phyloP scores from a whole-genome alignment of 2,329 filamentous ascomycete genomes.

The Ceratocystis colombiana region DNA sequence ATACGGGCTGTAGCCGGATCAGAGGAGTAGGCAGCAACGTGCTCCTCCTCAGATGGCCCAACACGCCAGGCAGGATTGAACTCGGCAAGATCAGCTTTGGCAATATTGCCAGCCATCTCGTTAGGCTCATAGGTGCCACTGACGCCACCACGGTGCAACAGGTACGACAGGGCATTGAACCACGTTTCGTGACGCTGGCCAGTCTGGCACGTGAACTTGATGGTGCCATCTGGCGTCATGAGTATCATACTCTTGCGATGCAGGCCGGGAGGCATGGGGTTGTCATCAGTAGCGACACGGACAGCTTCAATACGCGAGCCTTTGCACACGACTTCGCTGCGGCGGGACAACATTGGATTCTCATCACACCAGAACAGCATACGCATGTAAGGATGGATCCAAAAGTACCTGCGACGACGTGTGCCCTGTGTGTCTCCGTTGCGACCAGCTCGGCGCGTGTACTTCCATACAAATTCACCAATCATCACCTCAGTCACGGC shows the following conservation, averaged over 20 bases:
- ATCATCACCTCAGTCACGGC: slow-evolving; percentile 99
- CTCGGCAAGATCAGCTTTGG: slow-evolving; percentile 57
- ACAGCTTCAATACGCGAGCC: slow-evolving; percentile 91
- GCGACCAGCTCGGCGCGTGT: slow-evolving; percentile 87
- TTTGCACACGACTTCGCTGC: slow-evolving; percentile 67
- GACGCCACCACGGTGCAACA: slow-evolving; percentile 65
- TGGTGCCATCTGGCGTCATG: slow-evolving; percentile 72
- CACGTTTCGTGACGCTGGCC: slow-evolving; percentile 94
- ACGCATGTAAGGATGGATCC: slow-evolving; percentile 95
- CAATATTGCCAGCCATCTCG: slow-evolving; percentile 48
- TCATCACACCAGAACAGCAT: slow-evolving; percentile 94
- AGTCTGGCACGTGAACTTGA: slow-evolving; percentile 92
- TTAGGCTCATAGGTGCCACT: slow-evolving; percentile 47
- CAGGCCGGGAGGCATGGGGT: slow-evolving; percentile 86
- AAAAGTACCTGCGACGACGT: slow-evolving; percentile 91
- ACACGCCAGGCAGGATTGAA: slow-evolving; percentile 58
- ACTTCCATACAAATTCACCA: slow-evolving; percentile 97
- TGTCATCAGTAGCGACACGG: slow-evolving; percentile 84
- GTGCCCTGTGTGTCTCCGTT: slow-evolving; percentile 72
- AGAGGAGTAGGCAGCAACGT: slow-evolving; percentile 20
- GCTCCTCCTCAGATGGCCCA: slow-evolving; percentile 22
- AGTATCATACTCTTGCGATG: slow-evolving; percentile 90
- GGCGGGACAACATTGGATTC: slow-evolving; percentile 71
- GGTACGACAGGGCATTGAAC: slow-evolving; percentile 94
- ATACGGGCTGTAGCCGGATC: slow-evolving; percentile 19